These are phyloP conservation scores for Aspergillus latus DNA, from an alignment of 2,329 filamentous ascomycete genomes.

Conservation along the genomic window DNA sequence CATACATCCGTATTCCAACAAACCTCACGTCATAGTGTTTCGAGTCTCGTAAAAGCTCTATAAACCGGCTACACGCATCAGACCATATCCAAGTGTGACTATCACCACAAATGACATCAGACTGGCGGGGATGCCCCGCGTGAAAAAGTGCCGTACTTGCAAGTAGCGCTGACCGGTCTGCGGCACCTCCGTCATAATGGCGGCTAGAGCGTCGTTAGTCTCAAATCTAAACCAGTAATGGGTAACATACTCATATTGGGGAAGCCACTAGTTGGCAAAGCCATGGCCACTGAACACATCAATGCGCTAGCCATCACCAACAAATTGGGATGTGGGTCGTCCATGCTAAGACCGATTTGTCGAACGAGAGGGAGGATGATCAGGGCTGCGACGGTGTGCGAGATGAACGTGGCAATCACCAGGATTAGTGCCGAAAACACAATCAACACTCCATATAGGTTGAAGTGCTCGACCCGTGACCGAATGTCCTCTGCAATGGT, in stretches of 20 bases:
- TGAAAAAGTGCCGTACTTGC: constrained; percentile 90
- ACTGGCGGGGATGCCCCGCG: constrained; percentile 84
- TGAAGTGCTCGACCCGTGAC: constrained; percentile 69
- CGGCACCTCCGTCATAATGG: constrained; percentile 98
- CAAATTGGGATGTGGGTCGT: constrained; percentile 86
- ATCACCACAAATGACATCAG: constrained; percentile 78
- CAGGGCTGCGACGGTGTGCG: constrained; percentile 90
- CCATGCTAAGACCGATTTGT: constrained; percentile 81
- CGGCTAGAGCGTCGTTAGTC: constrained; percentile 57
- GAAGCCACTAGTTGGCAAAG: constrained; percentile 90
- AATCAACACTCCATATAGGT: constrained; percentile 79
- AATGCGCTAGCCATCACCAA: constrained; percentile 92
- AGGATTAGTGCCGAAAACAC: constrained; percentile 83
- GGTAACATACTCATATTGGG: constrained; percentile 93
- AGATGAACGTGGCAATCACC: constrained; percentile 95
- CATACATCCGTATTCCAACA: neutral
- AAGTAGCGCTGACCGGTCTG: constrained; percentile 88
- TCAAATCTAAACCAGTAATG: neutral
- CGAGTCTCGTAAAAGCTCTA: constrained; percentile 31
- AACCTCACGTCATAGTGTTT: neutral
- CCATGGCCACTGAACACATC: constrained; percentile 99
- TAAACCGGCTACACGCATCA: constrained; percentile 76
- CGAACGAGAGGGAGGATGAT: constrained; percentile 91
- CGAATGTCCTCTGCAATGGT: constrained; percentile 82
- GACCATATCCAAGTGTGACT: constrained; percentile 82